phyloP scores from a whole-genome alignment of 495 filamentous ascomycete species.

The Niebla homalea region DNA sequence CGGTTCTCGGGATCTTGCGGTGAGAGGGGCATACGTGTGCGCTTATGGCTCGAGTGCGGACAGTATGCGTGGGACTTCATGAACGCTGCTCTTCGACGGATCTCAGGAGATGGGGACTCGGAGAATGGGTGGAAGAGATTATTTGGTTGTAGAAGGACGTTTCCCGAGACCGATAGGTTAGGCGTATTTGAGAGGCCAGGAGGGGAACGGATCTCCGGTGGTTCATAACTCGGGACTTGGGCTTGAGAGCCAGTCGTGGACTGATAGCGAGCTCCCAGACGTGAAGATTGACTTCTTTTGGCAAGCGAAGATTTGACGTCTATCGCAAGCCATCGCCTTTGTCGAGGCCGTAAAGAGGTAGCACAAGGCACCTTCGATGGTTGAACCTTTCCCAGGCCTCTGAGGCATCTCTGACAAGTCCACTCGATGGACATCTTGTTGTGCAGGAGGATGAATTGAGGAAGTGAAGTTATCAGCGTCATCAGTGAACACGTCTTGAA shows the following conservation, averaged over 20 bases:
- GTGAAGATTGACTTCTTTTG: background rate
- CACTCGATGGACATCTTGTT: constrained; percentile 2
- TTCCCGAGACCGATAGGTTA: constrained; percentile 4
- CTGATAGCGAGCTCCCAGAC: background rate
- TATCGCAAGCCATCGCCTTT: background rate
- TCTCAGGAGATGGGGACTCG: constrained; percentile 69
- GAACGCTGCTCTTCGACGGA: constrained; percentile 71
- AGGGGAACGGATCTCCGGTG: background rate
- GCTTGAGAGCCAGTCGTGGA: background rate
- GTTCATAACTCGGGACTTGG: constrained; percentile 1
- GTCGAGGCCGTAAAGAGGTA: background rate
- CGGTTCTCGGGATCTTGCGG: constrained; percentile 49
- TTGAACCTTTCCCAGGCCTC: constrained; percentile 1
- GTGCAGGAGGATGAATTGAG: no score
- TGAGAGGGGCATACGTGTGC: constrained; percentile 44
- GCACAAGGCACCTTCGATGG: background rate
- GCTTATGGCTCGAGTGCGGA: constrained; percentile 71
- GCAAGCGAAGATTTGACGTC: background rate
- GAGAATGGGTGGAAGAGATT: constrained; percentile 91
- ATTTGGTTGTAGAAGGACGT: constrained; percentile 51
- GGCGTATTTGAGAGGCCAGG: background rate
- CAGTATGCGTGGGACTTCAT: constrained; percentile 87
- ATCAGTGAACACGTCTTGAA: background rate
- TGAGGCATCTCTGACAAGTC: constrained; percentile 16
- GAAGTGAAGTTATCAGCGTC: background rate